phyloP scores from a whole-genome alignment of 2,329 filamentous ascomycete genomes.

The Herpotrichia juniperi region DNA sequence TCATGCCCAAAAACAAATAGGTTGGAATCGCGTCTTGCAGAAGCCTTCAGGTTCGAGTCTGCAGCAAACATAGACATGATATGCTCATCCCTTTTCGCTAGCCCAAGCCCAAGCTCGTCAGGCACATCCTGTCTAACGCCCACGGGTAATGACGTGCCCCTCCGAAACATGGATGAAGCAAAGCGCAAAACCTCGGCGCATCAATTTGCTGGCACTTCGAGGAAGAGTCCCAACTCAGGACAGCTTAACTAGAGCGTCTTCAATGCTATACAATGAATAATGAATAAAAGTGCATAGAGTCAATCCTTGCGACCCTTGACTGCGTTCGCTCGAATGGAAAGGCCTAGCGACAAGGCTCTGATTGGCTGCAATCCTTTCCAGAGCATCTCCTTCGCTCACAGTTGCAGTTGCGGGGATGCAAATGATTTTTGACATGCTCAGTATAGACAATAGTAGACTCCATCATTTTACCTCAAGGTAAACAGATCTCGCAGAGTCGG shows the following conservation, averaged over 20 bases:
- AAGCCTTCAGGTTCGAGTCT: too few species aligned
- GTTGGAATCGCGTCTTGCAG: neutral
- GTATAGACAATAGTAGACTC: neutral
- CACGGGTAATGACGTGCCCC: slow-evolving; percentile 12
- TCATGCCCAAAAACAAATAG: neutral
- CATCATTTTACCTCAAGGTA: neutral
- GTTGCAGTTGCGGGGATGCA: neutral
- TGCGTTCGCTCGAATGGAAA: too few species aligned
- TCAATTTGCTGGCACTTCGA: too few species aligned
- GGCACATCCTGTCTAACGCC: neutral
- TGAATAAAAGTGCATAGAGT: too few species aligned
- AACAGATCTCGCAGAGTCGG: neutral
- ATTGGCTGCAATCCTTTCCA: neutral
- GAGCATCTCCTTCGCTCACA: neutral
- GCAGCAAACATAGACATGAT: too few species aligned
- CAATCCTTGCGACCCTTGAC: too few species aligned
- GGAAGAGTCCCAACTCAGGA: too few species aligned
- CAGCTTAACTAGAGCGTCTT: too few species aligned
- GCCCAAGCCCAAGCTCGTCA: neutral
- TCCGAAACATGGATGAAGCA: slow-evolving; percentile 15
- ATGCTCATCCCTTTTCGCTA: too few species aligned
- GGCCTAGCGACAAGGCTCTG: too few species aligned
- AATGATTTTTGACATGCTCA: neutral
- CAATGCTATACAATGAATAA: too few species aligned
- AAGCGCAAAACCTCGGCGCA: too few species aligned